Percentiles rank a stretch among this genome's conserved stretches.
Evolutionary conservation across 179 eudicot species (phyloP).

Genomic region (Patellifolia procumbens): DNA sequence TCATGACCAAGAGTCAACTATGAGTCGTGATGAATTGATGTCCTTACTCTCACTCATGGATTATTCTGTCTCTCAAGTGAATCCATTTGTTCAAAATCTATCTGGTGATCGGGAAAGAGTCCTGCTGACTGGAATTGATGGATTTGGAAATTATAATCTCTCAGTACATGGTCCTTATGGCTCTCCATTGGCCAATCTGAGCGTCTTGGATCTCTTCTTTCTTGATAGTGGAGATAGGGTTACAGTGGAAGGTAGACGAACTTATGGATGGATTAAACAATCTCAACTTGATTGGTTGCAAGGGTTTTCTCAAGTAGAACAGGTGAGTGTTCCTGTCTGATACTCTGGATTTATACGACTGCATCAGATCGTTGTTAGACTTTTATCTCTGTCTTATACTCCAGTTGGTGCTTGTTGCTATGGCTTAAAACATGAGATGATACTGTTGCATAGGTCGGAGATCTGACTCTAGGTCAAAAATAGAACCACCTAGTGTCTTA

Average conservation of each 20-base stretch:
- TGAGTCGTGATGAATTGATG: constrained; percentile 91
- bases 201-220: constrained; percentile 74
- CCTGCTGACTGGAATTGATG: constrained; percentile 51
- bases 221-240: constrained; percentile 96
- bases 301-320: constrained; percentile 45
- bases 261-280: constrained; percentile 90
- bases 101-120: constrained; percentile 30
- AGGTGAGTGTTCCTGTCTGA: constrained; percentile 41
- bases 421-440: background rate
- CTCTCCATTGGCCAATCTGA: constrained; percentile 62
- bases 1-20: constrained; percentile 97
- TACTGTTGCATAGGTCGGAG: background rate
- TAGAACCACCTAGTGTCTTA: background rate
- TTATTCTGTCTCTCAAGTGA: constrained; percentile 77
- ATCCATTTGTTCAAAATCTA: constrained; percentile 52
- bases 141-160: constrained; percentile 90
- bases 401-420: constrained; percentile 1
- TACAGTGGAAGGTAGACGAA: constrained; percentile 60
- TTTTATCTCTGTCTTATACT: background rate
- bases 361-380: background rate
- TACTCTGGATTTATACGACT: background rate
- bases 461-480: background rate
- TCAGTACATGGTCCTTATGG: constrained; percentile 75
- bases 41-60: constrained; percentile 88
- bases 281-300: constrained; percentile 89